Evolutionary conservation across 257 asterid genomes (phyloP).

Genomic region (Solanum habrochaites): DNA sequence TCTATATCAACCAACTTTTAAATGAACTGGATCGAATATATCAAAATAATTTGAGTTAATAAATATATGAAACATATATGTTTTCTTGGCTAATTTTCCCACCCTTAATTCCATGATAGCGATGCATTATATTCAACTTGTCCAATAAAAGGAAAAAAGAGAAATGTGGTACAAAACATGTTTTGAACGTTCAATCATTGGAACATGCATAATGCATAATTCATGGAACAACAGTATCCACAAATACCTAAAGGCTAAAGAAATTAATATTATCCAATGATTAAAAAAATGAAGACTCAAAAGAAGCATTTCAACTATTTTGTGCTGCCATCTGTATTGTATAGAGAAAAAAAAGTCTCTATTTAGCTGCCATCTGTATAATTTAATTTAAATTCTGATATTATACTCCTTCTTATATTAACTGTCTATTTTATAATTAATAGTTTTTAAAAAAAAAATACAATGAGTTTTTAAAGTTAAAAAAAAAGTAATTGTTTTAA

Average conservation of each 20-base stretch:
- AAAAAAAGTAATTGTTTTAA: too few species aligned
- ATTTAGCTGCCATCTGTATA: background rate
- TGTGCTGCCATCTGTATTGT: background rate
- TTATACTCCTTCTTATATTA: background rate
- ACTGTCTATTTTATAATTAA: background rate
- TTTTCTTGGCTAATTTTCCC: background rate
- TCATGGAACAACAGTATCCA: background rate
- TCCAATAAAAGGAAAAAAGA: background rate
- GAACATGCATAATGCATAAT: background rate
- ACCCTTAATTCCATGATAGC: background rate
- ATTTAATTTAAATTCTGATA: background rate
- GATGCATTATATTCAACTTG: background rate
- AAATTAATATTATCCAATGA: background rate
- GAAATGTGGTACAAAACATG: background rate
- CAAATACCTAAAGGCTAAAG: background rate
- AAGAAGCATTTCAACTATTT: background rate
- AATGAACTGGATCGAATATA: background rate
- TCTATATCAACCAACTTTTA: background rate
- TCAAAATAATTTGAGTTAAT: background rate
- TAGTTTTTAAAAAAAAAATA: too few species aligned
- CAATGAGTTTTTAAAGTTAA: too few species aligned
- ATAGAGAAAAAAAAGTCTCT: background rate
- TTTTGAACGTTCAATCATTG: background rate
- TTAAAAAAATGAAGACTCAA: background rate
- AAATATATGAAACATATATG: background rate